Conservation (phyloP, 78 protist genomes). For the Guillardia theta region DNA sequence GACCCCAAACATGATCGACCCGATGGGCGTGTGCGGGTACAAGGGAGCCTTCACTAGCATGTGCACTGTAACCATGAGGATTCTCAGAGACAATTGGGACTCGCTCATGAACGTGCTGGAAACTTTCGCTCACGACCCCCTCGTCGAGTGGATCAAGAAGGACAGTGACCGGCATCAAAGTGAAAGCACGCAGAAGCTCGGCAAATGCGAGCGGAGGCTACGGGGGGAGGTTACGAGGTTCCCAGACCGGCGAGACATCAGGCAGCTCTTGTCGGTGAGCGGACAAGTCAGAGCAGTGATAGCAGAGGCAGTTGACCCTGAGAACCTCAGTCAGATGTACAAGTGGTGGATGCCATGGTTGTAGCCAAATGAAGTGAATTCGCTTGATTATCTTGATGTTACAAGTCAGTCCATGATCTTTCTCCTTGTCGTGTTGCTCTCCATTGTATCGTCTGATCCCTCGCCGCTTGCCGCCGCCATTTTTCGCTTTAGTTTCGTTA, state of each 20-base stretch:
- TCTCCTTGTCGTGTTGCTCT: too few relatives aligned
- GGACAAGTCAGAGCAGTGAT: slow-evolving; percentile 6
- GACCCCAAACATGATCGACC: slow-evolving; percentile 90
- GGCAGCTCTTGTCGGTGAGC: not conserved
- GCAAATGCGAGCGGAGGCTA: not conserved
- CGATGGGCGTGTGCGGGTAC: slow-evolving; percentile 77
- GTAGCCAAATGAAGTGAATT: too few relatives aligned
- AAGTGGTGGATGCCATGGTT: slow-evolving; percentile 42
- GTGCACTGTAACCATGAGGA: not conserved
- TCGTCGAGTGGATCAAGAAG: slow-evolving; percentile 69
- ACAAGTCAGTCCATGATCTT: too few relatives aligned
- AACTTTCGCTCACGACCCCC: slow-evolving; percentile 90
- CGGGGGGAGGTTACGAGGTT: not conserved
- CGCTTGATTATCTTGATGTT: too few relatives aligned
- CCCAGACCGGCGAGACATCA: not conserved
- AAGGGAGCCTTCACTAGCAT: slow-evolving; percentile 64
- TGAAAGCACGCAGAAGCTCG: not conserved
- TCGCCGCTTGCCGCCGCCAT: too few relatives aligned
- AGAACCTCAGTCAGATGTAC: not conserved
- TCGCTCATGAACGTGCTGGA: slow-evolving; percentile 85
- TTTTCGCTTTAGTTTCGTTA: too few relatives aligned
- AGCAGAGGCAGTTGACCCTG: not conserved
- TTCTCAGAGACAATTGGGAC: slow-evolving; percentile 55
- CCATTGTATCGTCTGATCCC: too few relatives aligned
- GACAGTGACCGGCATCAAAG: too few relatives aligned